phyloP scores from a whole-genome alignment of 164 flowering plant species.

The Cinnamomum chago region DNA sequence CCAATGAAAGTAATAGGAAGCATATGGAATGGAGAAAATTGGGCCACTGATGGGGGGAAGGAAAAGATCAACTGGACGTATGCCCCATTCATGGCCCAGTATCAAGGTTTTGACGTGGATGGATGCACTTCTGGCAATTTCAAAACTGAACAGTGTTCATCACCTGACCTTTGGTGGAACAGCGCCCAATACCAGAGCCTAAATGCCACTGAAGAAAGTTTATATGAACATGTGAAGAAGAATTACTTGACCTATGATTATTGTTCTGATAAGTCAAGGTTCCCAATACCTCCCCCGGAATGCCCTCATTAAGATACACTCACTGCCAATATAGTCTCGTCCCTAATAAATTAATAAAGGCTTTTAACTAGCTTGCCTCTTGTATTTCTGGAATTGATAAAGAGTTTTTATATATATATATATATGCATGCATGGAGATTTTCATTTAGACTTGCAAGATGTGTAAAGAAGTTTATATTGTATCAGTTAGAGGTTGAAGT shows the following conservation, averaged over 20 bases:
- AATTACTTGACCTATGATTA: constrained; percentile 55
- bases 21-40: constrained; percentile 61
- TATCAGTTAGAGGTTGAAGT: too few relatives aligned
- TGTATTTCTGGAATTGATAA: background rate
- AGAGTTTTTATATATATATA: background rate
- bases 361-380: background rate
- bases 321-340: background rate
- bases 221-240: constrained; percentile 20
- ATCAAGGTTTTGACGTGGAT: constrained; percentile 33
- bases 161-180: constrained; percentile 49
- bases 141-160: constrained; percentile 11
- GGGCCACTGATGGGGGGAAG: constrained; percentile 74
- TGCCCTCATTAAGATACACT: constrained; percentile 20
- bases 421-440: background rate
- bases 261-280: constrained; percentile 40
- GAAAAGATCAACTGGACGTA: constrained; percentile 44
- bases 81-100: constrained; percentile 57
- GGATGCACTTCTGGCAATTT: constrained; percentile 33
- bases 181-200: constrained; percentile 26
- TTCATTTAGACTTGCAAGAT: background rate
- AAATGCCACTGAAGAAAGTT: constrained; percentile 13
- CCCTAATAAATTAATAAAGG: too few relatives aligned
- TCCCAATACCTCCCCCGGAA: constrained; percentile 38
- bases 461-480: too few relatives aligned
- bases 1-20: constrained; percentile 53